Base-by-base conservation (phyloP, 2,329 filamentous ascomycete species). In the Botrytis medusae region DNA sequence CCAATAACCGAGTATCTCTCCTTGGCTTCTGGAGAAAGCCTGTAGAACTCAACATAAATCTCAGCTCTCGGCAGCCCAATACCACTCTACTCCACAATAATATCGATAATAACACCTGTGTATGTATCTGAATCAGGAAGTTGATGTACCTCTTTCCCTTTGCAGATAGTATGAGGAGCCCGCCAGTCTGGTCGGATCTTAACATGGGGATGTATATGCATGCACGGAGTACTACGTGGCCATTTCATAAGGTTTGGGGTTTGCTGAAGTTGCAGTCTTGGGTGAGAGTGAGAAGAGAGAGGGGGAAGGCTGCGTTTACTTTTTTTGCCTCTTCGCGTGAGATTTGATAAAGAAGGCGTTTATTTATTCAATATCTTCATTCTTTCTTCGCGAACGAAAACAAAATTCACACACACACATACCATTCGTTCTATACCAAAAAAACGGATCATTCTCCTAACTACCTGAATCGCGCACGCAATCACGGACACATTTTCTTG, bases 141-240 rank as follows among this genome's bases (percentile, higher is more conserved):
- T 32, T 29, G n/a, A 57, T 32, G 29, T 57, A 2, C 51, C n/a
- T 57, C 14, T 51, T 16, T 40, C 20, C 7, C 34, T 62, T 9
- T 62, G 59, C 59, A 61, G 59, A 37, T 62, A 37, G 14, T 1
- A 20, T 22, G 10, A 25, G 2, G 59, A 25, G 60, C 60, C 59
- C 60, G 60, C 34, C 60, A 62, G 34, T 62, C 37, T 62, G 60
- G 22, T 62, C 60, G 37, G 34, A 40, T 42, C 37, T 8, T 2
- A 62, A 57, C 16, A 29, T 29, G 51, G 51, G 51, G 25, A 9
- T 8, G 18, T 0, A 9, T 9, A 18, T 57, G n/a, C 14, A 61
- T 61, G 22, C 59, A 61, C 59, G 34, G 59, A 40, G 34, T 61
- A 61, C 34, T 61, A 61, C 59, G 59, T 61, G 59, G 34, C 59